Conservation (phyloP, 1,284 basidiomycete species). For the Ceratobasidium sp. region DNA sequence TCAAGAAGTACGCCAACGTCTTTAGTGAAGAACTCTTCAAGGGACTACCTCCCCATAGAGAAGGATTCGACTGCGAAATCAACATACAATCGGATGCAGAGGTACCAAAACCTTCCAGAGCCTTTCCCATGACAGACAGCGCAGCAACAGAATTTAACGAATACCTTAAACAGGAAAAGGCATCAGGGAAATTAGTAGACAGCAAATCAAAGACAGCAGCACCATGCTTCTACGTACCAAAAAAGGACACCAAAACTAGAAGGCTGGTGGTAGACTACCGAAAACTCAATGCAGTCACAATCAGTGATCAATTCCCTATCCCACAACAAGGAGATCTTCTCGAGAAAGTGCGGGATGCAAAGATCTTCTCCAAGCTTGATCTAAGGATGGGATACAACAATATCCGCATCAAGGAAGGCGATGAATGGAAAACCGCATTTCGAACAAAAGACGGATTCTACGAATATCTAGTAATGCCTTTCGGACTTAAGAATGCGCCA, state of each 20-base stretch:
- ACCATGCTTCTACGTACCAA: conserved; percentile 20
- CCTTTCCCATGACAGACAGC: conserved; percentile 3
- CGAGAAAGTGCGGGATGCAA: not conserved
- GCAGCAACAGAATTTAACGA: not conserved
- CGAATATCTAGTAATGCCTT: too few relatives aligned
- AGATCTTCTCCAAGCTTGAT: too few relatives aligned
- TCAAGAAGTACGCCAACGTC: not conserved
- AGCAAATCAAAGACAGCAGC: not conserved
- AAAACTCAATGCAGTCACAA: conserved; percentile 19
- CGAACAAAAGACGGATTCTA: too few relatives aligned
- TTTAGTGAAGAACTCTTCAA: not conserved
- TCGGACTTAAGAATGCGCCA: too few relatives aligned
- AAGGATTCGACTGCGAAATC: conserved; percentile 13
- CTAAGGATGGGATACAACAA: too few relatives aligned
- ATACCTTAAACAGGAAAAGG: conserved; percentile 13
- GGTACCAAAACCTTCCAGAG: conserved; percentile 12
- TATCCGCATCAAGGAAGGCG: too few relatives aligned
- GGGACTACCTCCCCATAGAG: not conserved
- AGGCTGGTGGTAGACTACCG: conserved; percentile 5
- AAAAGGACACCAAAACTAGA: not conserved
- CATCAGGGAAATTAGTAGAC: not conserved
- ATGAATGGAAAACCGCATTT: too few relatives aligned
- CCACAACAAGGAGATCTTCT: conserved; percentile 4
- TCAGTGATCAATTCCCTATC: conserved; percentile 9
- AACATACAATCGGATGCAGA: not conserved